These are phyloP conservation scores for Bolboschoenoplectus hybrid DNA, from an alignment of 202 grass and related monocot genomes.

Conservation along the genomic window DNA sequence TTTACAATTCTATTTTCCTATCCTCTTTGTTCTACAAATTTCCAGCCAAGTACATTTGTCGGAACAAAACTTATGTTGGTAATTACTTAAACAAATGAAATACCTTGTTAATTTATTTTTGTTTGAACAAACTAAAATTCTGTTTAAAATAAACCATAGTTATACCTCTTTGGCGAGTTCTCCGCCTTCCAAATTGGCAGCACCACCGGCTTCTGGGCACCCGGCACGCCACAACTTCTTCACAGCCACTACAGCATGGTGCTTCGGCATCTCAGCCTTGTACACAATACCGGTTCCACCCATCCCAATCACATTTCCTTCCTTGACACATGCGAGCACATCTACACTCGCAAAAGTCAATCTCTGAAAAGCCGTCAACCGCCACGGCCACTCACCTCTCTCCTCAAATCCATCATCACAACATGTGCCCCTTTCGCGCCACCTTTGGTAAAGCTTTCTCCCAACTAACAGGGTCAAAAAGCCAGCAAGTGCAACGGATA, in stretches of 20 bases:
- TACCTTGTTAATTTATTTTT: neutral
- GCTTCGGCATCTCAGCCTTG: slow-evolving; percentile 77
- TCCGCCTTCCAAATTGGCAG: slow-evolving; percentile 48
- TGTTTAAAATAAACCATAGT: slow-evolving; percentile 33
- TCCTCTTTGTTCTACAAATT: neutral
- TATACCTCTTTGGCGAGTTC: slow-evolving; percentile 73
- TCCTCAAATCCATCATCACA: slow-evolving; percentile 50
- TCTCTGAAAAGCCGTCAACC: slow-evolving; percentile 81
- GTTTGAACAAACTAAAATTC: neutral
- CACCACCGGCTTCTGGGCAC: slow-evolving; percentile 40
- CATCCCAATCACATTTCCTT: slow-evolving; percentile 90
- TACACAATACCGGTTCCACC: slow-evolving; percentile 89
- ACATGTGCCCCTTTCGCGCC: slow-evolving; percentile 67
- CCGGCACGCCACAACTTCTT: slow-evolving; percentile 89
- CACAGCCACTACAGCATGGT: slow-evolving; percentile 76
- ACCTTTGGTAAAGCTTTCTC: slow-evolving; percentile 60
- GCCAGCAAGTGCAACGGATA: slow-evolving; percentile 45
- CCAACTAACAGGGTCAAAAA: slow-evolving; percentile 50
- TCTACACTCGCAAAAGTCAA: slow-evolving; percentile 85
- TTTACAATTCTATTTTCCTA: neutral
- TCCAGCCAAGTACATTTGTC: neutral
- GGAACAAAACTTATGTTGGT: neutral
- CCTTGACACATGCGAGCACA: slow-evolving; percentile 89
- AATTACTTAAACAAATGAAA: neutral
- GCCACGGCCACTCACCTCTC: slow-evolving; percentile 76